phyloP scores from a whole-genome alignment of 1,139 yeast species.

The Kluyveromyces sp. region DNA sequence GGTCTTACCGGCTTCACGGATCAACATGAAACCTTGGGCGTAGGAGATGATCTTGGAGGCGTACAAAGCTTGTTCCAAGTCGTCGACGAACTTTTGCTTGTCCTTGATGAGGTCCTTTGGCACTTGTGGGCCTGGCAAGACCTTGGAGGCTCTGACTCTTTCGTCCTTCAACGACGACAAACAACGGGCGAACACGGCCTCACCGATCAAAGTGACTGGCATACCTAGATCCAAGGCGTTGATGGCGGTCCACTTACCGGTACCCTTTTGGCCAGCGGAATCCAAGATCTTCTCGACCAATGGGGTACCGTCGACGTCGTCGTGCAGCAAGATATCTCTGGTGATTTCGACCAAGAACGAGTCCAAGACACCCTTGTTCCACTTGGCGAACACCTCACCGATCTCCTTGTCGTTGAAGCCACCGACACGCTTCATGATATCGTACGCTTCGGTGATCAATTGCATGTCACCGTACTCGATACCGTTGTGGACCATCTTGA shows the following conservation, averaged over 20 bases:
- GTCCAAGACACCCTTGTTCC: constrained; percentile 98
- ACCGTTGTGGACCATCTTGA: constrained; percentile 99
- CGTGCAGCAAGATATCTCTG: constrained; percentile 84
- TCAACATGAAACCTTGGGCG: constrained; percentile 99
- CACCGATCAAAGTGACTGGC: constrained; percentile 97
- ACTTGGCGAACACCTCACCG: constrained; percentile 81
- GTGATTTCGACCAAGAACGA: constrained; percentile 96
- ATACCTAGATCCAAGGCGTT: constrained; percentile 96
- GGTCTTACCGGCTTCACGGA: constrained; percentile 96
- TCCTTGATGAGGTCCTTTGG: constrained; percentile 57
- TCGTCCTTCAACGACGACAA: constrained; percentile 89
- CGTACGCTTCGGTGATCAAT: constrained; percentile 96
- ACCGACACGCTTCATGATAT: constrained; percentile 89
- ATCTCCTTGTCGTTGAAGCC: constrained; percentile 87
- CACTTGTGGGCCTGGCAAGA: constrained; percentile 70
- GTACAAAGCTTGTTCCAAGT: constrained; percentile 95
- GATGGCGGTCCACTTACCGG: constrained; percentile 99
- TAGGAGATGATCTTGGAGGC: constrained; percentile 98
- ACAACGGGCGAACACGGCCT: constrained; percentile 97
- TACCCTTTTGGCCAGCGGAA: constrained; percentile 98
- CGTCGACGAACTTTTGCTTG: constrained; percentile 78
- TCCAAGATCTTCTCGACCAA: constrained; percentile 94
- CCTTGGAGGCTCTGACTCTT: constrained; percentile 77
- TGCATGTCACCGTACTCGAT: constrained; percentile 99
- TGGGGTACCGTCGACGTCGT: constrained; percentile 83